These are phyloP conservation scores for Pythium sukuiense DNA, from an alignment of 352 stramenopile genomes.

Conservation along the genomic window DNA sequence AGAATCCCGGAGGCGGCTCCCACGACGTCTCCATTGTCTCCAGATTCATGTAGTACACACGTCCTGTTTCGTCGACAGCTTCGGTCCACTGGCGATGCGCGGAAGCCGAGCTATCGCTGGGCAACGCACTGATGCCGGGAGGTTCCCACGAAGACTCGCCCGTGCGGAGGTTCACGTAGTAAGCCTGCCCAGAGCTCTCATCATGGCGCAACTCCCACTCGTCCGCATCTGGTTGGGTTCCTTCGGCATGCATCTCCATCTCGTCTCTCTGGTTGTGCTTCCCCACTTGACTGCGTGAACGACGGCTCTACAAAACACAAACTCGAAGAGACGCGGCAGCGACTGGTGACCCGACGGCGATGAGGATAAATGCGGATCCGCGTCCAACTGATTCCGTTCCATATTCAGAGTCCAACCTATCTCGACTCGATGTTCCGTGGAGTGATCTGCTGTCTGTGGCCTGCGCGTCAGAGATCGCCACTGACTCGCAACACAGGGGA, in stretches of 20 bases:
- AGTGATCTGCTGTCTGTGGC: not conserved
- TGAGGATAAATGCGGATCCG: not conserved
- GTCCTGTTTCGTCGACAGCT: conserved; percentile 39
- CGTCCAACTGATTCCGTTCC: conserved; percentile 1
- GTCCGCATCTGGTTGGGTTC: not conserved
- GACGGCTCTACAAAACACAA: not conserved
- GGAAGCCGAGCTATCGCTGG: not conserved
- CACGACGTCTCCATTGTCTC: conserved; percentile 56
- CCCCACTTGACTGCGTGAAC: not conserved
- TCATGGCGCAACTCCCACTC: conserved; percentile 54
- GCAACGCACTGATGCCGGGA: conserved; percentile 7
- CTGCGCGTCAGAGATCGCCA: not conserved
- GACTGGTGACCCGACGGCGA: not conserved
- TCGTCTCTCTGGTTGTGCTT: not conserved
- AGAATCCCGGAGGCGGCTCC: conserved; percentile 32
- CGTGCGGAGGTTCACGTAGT: conserved; percentile 54
- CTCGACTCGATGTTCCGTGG: not conserved
- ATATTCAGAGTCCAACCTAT: conserved; percentile 1
- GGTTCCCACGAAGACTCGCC: conserved; percentile 56
- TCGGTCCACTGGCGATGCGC: conserved; percentile 38
- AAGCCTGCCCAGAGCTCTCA: conserved; percentile 39
- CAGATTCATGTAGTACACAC: conserved; percentile 55
- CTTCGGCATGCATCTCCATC: conserved; percentile 1
- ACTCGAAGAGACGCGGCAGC: conserved; percentile 1
- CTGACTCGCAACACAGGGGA: not conserved